Evolutionary conservation across 768 basidiomycete species (phyloP).

Genomic region (Lentinula edodes): DNA sequence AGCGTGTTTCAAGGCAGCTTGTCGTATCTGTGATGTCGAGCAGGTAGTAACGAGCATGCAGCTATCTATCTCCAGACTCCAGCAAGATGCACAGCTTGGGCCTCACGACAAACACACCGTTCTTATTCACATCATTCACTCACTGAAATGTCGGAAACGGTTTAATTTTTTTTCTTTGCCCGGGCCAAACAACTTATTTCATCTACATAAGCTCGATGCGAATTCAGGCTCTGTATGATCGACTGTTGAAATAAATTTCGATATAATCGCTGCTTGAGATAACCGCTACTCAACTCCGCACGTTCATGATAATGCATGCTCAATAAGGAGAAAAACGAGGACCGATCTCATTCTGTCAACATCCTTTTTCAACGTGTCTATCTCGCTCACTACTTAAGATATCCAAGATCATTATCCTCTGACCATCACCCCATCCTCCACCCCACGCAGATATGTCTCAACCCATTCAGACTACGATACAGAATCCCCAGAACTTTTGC

Average conservation of each 20-base stretch:
- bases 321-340: background rate
- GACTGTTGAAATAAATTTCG: no score
- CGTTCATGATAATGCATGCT: background rate
- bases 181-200: background rate
- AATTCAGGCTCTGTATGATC: background rate
- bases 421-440: background rate
- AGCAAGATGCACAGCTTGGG: background rate
- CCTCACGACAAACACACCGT: background rate
- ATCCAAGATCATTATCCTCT: background rate
- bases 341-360: background rate
- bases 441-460: background rate
- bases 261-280: no score
- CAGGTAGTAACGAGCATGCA: background rate
- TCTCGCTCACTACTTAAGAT: background rate
- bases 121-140: background rate
- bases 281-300: no score
- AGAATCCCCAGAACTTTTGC: background rate
- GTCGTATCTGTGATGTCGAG: background rate
- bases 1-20: constrained; percentile 1
- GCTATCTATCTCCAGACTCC: background rate
- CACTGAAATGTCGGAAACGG: background rate
- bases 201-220: background rate
- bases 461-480: background rate
- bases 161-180: background rate
- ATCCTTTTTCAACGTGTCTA: constrained; percentile 1